Evolutionary conservation across 306 rosid genomes (phyloP), one percentile per base, ranked within the genome.

Genomic region (Lotus japonicus): DNA sequence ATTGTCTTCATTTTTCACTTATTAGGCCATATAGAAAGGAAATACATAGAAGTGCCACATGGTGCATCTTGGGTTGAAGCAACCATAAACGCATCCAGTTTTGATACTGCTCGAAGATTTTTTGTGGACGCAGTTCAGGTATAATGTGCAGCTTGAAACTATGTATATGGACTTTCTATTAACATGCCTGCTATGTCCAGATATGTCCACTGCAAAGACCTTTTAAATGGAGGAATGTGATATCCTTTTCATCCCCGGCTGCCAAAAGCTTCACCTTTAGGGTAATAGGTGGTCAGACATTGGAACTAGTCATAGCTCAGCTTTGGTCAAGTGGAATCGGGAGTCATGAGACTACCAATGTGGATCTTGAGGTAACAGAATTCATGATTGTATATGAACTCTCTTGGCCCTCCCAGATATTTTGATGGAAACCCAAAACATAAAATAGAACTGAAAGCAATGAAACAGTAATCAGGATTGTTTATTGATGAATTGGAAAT

Each of bases 21-120:
- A 54, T 68, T 58, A 94, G 98, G 98, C 77, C 89, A 79, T 71
- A 82, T 94, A 48, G 96, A 94, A 73, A 85, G 98, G 74, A 88
- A 84, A 73, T 94, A 80, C 72, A 75, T 94, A 73, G 90, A 86
- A 70, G 97, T 90, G 35, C 98, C 98, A 50, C 72, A 60, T 61
- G 97, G 95, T 76, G 92, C 98, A 72, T 79, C 92, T 58, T 94
- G 98, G 98, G 89, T 88, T 81, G 98, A 90, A 81, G 98, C 97
- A 66, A 94, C 85, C 17, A 85, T 94, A 84, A 84, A 81, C 60
- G 67, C 91, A 45, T 83, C 95, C 9, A 89, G 97, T 76, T 94
- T 94, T 85, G 98, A 94, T 79, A 94, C 98, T 16, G 46, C 89
- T 11, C 72, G 98, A 75, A 88, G 89, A 81, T 94, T 94, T 84